These are phyloP conservation scores for Graphilbum fragrans DNA, from an alignment of 2,329 filamentous ascomycete species.

Conservation along the genomic window DNA sequence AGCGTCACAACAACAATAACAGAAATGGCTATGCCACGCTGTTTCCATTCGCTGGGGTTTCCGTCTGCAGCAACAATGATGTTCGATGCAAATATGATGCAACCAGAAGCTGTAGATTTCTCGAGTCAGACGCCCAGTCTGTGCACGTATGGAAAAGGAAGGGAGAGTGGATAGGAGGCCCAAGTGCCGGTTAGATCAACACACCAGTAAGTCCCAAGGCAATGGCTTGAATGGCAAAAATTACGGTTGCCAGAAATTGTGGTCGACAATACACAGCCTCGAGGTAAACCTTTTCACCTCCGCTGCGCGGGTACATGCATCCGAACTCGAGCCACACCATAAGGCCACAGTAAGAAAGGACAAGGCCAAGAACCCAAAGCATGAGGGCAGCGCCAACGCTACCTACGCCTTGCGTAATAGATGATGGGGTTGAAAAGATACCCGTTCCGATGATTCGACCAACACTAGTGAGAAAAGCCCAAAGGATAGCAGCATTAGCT, in stretches of 20 bases:
- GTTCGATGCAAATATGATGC: constrained; percentile 16
- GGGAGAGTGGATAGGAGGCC: no score
- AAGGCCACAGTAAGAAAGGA: constrained; percentile 46
- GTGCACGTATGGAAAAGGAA: no score
- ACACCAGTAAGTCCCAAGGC: constrained; percentile 8
- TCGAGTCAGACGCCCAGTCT: background rate
- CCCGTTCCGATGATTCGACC: constrained; percentile 18
- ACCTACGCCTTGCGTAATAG: constrained; percentile 37
- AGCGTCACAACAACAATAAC: constrained; percentile 41
- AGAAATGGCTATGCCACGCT: constrained; percentile 42
- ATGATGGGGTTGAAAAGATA: constrained; percentile 41
- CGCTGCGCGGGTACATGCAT: constrained; percentile 47
- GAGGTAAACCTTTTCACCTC: constrained; percentile 56
- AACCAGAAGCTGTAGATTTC: constrained; percentile 6
- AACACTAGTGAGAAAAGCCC: constrained; percentile 1
- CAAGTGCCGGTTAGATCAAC: no score
- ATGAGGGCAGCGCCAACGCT: constrained; percentile 34
- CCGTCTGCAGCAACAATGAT: constrained; percentile 38
- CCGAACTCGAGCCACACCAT: constrained; percentile 54
- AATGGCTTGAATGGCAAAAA: constrained; percentile 33
- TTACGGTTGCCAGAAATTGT: constrained; percentile 44
- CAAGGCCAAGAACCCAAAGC: constrained; percentile 20
- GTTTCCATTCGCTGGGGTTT: constrained; percentile 38
- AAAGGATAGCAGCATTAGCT: background rate
- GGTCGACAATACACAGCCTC: constrained; percentile 49